Percentiles rank a stretch among this genome's conserved stretches.
Evolutionary conservation across 192 early-diverging fungal genomes (phyloP).

Genomic region (Funneliformis mosseae): DNA sequence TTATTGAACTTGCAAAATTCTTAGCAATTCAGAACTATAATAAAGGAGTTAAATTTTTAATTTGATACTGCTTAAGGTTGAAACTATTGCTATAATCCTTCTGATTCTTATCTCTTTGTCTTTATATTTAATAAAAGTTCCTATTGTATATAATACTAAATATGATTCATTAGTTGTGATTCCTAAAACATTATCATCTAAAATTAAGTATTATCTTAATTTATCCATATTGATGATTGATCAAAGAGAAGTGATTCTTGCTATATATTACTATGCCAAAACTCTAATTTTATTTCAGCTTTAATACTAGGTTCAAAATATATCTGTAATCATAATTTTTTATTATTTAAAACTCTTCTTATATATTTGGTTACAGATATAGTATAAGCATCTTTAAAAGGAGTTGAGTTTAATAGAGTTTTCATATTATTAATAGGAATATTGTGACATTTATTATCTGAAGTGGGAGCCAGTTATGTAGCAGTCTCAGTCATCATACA

Average conservation of each 20-base stretch:
- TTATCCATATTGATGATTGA: no score
- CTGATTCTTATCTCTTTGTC: background rate
- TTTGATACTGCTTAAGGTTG: background rate
- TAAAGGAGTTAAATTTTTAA: background rate
- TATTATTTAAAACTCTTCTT: no score
- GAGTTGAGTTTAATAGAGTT: background rate
- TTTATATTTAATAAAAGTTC: background rate
- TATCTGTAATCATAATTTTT: no score
- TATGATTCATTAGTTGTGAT: background rate
- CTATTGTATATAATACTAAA: background rate
- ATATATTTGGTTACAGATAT: no score
- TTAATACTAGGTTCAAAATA: no score
- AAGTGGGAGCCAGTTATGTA: background rate
- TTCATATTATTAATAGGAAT: background rate
- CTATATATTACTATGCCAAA: no score
- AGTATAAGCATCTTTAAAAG: no score
- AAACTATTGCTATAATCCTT: conserved; percentile 2
- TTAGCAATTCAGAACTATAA: background rate
- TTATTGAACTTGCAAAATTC: background rate
- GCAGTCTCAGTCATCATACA: background rate
- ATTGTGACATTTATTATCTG: conserved; percentile 6
- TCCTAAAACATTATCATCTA: background rate
- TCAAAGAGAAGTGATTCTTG: no score
- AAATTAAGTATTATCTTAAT: no score
- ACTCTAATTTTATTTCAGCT: no score